Evolutionary conservation across 1,284 basidiomycete genomes (phyloP).

Genomic region (Cryptococcus maquisensis): DNA sequence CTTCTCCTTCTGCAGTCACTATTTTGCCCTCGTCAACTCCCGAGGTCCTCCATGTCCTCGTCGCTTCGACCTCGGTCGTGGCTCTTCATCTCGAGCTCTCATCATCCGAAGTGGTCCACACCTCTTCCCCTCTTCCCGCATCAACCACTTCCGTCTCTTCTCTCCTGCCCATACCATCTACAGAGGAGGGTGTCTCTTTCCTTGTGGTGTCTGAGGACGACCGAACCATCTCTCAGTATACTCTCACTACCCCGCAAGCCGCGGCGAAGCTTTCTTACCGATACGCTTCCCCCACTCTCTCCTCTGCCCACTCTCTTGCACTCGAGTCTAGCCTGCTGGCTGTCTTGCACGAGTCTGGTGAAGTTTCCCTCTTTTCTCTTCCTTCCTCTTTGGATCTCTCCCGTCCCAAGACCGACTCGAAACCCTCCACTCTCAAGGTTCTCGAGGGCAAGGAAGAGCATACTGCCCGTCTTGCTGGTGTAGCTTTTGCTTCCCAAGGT

Average conservation of each 20-base stretch:
- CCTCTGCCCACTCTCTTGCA: slow-evolving; percentile 59
- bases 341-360: slow-evolving; percentile 63
- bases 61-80: slow-evolving; percentile 31
- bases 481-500: slow-evolving; percentile 41
- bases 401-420: slow-evolving; percentile 37
- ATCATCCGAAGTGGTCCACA: slow-evolving; percentile 26
- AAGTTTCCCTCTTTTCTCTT: slow-evolving; percentile 61
- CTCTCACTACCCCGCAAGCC: slow-evolving; percentile 54
- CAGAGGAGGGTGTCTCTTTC: slow-evolving; percentile 50
- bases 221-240: slow-evolving; percentile 59
- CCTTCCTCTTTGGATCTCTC: slow-evolving; percentile 54
- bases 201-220: slow-evolving; percentile 69
- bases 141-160: slow-evolving; percentile 43
- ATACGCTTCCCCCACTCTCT: slow-evolving; percentile 58
- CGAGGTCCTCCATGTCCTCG: slow-evolving; percentile 32
- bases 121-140: slow-evolving; percentile 40
- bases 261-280: slow-evolving; percentile 52
- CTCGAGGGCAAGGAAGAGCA: slow-evolving; percentile 44
- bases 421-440: slow-evolving; percentile 34
- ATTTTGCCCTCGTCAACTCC: slow-evolving; percentile 34
- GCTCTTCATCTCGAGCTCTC: slow-evolving; percentile 31
- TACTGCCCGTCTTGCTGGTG: slow-evolving; percentile 25
- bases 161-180: slow-evolving; percentile 33
- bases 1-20: slow-evolving; percentile 31
- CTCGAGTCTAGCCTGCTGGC: slow-evolving; percentile 55